These are phyloP conservation scores for Globisporangium heterothallicum DNA, from an alignment of 352 stramenopile species.

Conservation along the genomic window DNA sequence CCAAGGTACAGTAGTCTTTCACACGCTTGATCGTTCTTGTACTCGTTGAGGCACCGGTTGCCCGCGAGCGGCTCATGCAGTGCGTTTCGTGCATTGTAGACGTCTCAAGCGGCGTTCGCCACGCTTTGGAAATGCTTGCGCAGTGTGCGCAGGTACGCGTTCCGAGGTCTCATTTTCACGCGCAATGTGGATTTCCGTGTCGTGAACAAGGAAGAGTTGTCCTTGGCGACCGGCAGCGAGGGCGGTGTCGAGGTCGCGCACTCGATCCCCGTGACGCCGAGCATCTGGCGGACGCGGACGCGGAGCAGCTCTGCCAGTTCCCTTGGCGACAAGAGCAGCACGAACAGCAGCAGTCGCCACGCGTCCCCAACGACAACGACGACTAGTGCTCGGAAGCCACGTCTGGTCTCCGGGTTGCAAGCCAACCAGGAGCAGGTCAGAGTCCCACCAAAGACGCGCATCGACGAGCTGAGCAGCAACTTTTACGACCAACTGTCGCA, in stretches of 20 bases:
- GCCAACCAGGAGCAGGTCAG: slow-evolving; percentile 60
- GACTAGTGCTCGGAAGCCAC: slow-evolving; percentile 17
- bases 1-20: slow-evolving; percentile 39
- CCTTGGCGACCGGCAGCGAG: slow-evolving; percentile 32
- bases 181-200: slow-evolving; percentile 63
- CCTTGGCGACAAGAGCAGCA: slow-evolving; percentile 26
- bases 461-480: slow-evolving; percentile 48
- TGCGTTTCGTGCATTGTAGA: slow-evolving; percentile 18
- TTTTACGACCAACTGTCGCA: slow-evolving; percentile 63
- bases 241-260: slow-evolving; percentile 16
- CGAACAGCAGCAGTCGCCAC: slow-evolving; percentile 24
- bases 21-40: neutral
- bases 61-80: neutral
- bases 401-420: slow-evolving; percentile 35
- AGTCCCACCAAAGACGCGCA: slow-evolving; percentile 46
- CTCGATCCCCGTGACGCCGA: slow-evolving; percentile 22
- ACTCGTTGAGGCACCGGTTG: too few species aligned
- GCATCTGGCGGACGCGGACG: slow-evolving; percentile 41
- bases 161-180: slow-evolving; percentile 69
- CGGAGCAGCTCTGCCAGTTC: slow-evolving; percentile 42
- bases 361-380: slow-evolving; percentile 23
- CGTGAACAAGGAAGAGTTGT: slow-evolving; percentile 57
- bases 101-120: slow-evolving; percentile 51
- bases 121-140: slow-evolving; percentile 72
- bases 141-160: slow-evolving; percentile 75